Conservation (phyloP, 495 filamentous ascomycete species). For the Rostrohypoxylon terebratum region DNA sequence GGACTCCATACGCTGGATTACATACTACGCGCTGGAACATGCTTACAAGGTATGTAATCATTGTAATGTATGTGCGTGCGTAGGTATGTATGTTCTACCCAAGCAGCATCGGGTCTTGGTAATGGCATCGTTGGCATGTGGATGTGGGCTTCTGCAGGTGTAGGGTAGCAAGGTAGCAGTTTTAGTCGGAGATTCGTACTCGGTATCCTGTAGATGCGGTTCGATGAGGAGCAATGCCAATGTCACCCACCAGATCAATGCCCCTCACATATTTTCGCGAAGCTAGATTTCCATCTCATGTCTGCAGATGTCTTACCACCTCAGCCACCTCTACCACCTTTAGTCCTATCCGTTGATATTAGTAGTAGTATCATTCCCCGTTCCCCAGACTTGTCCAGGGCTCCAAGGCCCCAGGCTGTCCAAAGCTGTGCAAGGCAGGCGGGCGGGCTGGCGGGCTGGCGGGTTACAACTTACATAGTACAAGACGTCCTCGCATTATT, state of each 20-base stretch:
- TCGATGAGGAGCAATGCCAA: constrained; percentile 9
- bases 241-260: constrained; percentile 22
- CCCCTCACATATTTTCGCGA: constrained; percentile 2
- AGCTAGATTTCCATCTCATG: constrained; percentile 26
- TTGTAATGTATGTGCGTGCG: not conserved
- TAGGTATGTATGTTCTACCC: constrained; percentile 14
- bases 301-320: constrained; percentile 11
- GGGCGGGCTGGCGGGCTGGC: too few relatives aligned
- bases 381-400: not conserved
- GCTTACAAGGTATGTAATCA: too few relatives aligned
- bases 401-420: not conserved
- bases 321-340: constrained; percentile 11
- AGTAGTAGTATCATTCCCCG: constrained; percentile 38
- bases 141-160: constrained; percentile 25
- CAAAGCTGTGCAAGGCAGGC: too few relatives aligned
- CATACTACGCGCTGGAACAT: not conserved
- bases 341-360: not conserved
- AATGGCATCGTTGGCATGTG: constrained; percentile 26
- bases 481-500: constrained; percentile 6
- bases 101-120: constrained; percentile 25
- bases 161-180: constrained; percentile 4
- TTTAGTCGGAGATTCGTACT: constrained; percentile 16
- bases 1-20: constrained; percentile 11
- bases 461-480: constrained; percentile 25
- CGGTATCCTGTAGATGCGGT: constrained; percentile 4